Percentiles rank a stretch among this genome's conserved stretches.
These are phyloP conservation scores for Aureobasidium namibiae DNA, from an alignment of 2,329 filamentous ascomycete species.

Conservation along the genomic window DNA sequence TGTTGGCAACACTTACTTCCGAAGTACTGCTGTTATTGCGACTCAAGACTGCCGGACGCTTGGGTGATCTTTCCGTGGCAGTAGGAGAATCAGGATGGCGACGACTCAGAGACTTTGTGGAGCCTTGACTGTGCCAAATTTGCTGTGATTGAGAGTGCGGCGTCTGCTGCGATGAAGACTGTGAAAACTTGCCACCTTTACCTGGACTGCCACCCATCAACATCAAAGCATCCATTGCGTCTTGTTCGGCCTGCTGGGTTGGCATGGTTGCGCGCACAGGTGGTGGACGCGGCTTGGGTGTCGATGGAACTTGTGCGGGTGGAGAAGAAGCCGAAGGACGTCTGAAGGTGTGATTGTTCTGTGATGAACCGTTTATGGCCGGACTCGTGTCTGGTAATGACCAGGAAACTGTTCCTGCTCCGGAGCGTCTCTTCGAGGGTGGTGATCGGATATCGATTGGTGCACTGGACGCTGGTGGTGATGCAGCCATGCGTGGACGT, in stretches of 20 bases:
- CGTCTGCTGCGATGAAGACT: background rate
- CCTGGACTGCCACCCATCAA: constrained; percentile 55
- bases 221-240: constrained; percentile 70
- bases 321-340: constrained; percentile 7
- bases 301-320: constrained; percentile 23
- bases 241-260: constrained; percentile 61
- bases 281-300: constrained; percentile 27
- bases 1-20: background rate
- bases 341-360: constrained; percentile 13
- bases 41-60: background rate
- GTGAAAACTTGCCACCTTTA: background rate
- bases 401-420: constrained; percentile 17
- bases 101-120: background rate
- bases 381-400: background rate
- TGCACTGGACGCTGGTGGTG: constrained; percentile 8
- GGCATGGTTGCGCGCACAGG: constrained; percentile 62
- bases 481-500: constrained; percentile 11
- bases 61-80: background rate
- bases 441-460: constrained; percentile 17
- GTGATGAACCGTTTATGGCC: constrained; percentile 18
- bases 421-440: constrained; percentile 26
- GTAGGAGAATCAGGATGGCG: background rate
- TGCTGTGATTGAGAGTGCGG: background rate
- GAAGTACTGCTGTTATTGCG: constrained; percentile 6
- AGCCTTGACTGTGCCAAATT: background rate